Conservation (phyloP, 345 rosid genomes). For the Leavenworthia alabamica region DNA sequence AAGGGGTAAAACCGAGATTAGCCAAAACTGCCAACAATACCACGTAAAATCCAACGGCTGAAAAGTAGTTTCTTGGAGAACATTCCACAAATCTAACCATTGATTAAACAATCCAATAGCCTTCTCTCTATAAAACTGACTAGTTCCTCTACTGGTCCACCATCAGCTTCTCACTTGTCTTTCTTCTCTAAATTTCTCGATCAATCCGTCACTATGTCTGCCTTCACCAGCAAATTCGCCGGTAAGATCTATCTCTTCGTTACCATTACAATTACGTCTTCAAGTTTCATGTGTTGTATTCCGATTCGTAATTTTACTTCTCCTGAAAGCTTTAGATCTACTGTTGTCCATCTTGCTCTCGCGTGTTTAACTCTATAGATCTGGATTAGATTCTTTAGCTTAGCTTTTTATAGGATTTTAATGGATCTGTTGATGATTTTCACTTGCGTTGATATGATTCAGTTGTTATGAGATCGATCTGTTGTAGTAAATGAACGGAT, state of each 20-base stretch:
- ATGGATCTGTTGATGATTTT: background rate
- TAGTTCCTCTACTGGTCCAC: constrained; percentile 16
- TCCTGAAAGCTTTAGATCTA: constrained; percentile 4
- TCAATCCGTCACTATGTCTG: constrained; percentile 47
- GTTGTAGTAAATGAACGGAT: background rate
- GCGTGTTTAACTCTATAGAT: background rate
- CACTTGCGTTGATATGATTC: constrained; percentile 14
- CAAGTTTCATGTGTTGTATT: background rate
- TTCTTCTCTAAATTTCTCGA: background rate
- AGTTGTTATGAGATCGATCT: background rate
- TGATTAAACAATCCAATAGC: constrained; percentile 14
- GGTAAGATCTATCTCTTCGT: too few species aligned
- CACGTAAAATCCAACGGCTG: constrained; percentile 34
- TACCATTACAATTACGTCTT: background rate
- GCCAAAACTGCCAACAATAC: constrained; percentile 18
- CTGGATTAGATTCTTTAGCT: background rate
- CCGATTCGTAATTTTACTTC: background rate
- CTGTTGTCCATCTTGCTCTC: background rate
- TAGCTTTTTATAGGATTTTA: background rate
- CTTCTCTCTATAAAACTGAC: constrained; percentile 22
- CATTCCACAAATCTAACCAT: constrained; percentile 29
- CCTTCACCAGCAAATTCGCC: constrained; percentile 73
- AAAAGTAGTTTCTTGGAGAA: constrained; percentile 25
- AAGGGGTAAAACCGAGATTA: constrained; percentile 4
- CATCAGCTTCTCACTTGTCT: background rate